A percentile compares a stretch with the other conserved stretches of the same genome.
Evolutionary conservation across 257 asterid species (phyloP).

Genomic region (Salvia rosmarinus): DNA sequence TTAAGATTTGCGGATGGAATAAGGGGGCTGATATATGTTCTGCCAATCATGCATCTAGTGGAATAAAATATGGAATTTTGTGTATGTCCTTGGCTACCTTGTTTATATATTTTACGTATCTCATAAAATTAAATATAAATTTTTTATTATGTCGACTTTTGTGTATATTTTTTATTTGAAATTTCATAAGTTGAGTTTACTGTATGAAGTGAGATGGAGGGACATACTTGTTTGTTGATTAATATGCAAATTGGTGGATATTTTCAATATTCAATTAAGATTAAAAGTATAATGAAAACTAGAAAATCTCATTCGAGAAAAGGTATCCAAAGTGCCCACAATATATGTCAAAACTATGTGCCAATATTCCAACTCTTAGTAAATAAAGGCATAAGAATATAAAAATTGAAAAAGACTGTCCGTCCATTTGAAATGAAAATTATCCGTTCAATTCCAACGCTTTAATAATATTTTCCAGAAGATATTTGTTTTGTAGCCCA

Average conservation of each 20-base stretch:
- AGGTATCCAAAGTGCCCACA: not conserved
- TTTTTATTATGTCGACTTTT: too few species aligned
- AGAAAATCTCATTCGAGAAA: not conserved
- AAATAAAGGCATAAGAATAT: not conserved
- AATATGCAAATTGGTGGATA: not conserved
- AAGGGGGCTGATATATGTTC: not conserved
- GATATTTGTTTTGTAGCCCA: not conserved
- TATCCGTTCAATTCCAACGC: not conserved
- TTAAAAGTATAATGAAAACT: not conserved
- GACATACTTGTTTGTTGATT: too few species aligned
- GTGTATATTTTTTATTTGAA: too few species aligned
- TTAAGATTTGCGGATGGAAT: not conserved
- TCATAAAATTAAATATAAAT: too few species aligned
- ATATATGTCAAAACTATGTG: conserved; percentile 8
- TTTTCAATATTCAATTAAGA: not conserved
- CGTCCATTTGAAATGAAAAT: not conserved
- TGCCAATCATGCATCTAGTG: not conserved
- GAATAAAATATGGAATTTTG: not conserved
- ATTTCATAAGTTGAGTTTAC: too few species aligned
- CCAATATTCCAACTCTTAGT: not conserved
- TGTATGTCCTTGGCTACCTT: not conserved
- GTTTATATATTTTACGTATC: too few species aligned
- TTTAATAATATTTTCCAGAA: not conserved
- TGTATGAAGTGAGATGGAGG: too few species aligned
- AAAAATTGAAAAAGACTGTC: not conserved